Base-by-base conservation (phyloP, 2,329 filamentous ascomycete genomes). In the Aspergillus pseudotamarii region DNA sequence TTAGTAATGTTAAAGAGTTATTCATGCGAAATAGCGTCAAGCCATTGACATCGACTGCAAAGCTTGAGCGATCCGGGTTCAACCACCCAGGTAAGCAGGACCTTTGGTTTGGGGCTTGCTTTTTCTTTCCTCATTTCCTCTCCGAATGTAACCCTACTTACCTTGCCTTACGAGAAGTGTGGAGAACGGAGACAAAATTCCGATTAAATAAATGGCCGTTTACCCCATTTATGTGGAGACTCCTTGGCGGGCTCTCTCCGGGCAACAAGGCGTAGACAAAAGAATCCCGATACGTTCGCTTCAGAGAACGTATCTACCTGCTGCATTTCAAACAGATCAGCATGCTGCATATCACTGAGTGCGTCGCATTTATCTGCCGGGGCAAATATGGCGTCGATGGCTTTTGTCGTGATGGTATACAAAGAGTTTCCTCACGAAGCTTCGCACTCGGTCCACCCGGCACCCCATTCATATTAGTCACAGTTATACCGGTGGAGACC, bases 381-480 rank as follows among this genome's bases (percentile, higher is more conserved):
- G 2, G 16, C 14, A 16, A 16, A 36, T 6, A 36, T 46, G 21
- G 21, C 23, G 11, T 26, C 23, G 14, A 14, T 48, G 21, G 26
- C 2, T 26, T 26, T 26, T 14, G 9, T 48, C 14, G 23, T 16
- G 5, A 48, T 28, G 45, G 14, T 10, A 48, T 48, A 48, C 10
- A 28, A 19, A 48, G 23, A 16, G 45, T 16, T 19, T 23, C 45
- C 23, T 48, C 21, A 6, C 21, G 12, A 16, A 16, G 23, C 12
- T 26, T 26, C 23, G 14, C 23, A 28, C 23, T 48, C 23, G 23
- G 21, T 28, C 45, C 45, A 19, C 45, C 23, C 14, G 23, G 21
- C 21, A 30, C 32, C 32, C 51, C 30, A 54, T 34, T 34, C 50
- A 54, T 54, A 54, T 54, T 54, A 54, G 51, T 54, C 51, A 54